phyloP scores from a whole-genome alignment of 2,329 filamentous ascomycete genomes.

The Neospermospora avenae region DNA sequence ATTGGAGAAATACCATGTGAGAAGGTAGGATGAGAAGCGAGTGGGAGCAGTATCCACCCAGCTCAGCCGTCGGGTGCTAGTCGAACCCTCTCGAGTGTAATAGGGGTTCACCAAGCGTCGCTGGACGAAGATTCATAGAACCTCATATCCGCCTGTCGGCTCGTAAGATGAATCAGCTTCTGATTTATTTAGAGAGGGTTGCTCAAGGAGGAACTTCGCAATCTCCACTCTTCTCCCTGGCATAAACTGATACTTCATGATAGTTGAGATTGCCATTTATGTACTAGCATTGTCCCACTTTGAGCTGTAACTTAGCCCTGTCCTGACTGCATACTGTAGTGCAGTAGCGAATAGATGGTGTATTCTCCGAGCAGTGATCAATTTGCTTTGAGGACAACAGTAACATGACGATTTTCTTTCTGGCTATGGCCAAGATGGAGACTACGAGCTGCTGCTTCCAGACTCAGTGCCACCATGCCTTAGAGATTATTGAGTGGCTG shows the following conservation, averaged over 20 bases:
- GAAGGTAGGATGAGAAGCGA: neutral
- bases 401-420: neutral
- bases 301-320: neutral
- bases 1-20: neutral
- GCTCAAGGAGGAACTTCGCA: conserved; percentile 1
- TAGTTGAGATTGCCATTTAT: neutral
- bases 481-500: conserved; percentile 12
- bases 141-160: conserved; percentile 1
- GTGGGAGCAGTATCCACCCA: neutral
- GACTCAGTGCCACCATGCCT: neutral
- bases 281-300: neutral
- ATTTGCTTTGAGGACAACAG: conserved; percentile 4
- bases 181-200: neutral
- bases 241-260: conserved; percentile 7
- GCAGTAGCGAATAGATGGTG: conserved; percentile 10
- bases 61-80: neutral
- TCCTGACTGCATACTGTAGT: neutral
- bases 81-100: neutral
- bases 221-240: conserved; percentile 5
- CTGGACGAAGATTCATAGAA: neutral
- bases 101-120: neutral
- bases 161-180: conserved; percentile 10
- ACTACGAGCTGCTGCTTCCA: conserved; percentile 9
- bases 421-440: conserved; percentile 8
- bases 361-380: conserved; percentile 12